A percentile compares a stretch with the other conserved stretches of the same genome.
phyloP scores from a whole-genome alignment of 2,329 filamentous ascomycete genomes.

The Dothiorella sarmentorum region DNA sequence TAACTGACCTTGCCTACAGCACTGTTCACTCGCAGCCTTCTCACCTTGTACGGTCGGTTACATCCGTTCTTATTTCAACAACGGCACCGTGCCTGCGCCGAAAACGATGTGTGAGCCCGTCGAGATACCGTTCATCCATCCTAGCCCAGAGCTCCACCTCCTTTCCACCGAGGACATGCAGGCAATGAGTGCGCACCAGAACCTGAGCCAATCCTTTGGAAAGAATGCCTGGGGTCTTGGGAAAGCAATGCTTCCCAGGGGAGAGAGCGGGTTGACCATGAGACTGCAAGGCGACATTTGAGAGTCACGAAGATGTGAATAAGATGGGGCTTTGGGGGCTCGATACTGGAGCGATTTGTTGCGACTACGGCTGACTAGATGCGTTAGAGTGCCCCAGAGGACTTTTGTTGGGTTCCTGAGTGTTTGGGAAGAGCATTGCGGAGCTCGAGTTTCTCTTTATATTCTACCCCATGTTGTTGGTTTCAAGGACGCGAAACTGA shows the following conservation, averaged over 20 bases:
- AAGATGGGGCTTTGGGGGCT: background rate
- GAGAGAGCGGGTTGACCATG: background rate
- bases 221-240: slow-evolving; percentile 1
- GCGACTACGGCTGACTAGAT: background rate
- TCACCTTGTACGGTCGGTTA: slow-evolving; percentile 34
- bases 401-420: background rate
- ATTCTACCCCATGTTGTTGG: too few species aligned
- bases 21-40: slow-evolving; percentile 43
- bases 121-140: slow-evolving; percentile 11
- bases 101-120: slow-evolving; percentile 11
- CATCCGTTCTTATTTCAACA: slow-evolving; percentile 41
- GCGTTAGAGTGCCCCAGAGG: background rate
- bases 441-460: background rate
- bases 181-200: background rate
- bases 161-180: background rate
- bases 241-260: background rate
- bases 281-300: background rate
- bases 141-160: background rate
- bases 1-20: slow-evolving; percentile 32
- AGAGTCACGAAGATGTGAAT: too few species aligned
- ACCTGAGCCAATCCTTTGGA: background rate
- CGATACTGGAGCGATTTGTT: background rate
- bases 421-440: background rate
- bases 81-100: slow-evolving; percentile 31
- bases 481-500: too few species aligned